phyloP scores from a whole-genome alignment of 371 early-diverging fungal genomes.

The Mucor circinelloides region DNA sequence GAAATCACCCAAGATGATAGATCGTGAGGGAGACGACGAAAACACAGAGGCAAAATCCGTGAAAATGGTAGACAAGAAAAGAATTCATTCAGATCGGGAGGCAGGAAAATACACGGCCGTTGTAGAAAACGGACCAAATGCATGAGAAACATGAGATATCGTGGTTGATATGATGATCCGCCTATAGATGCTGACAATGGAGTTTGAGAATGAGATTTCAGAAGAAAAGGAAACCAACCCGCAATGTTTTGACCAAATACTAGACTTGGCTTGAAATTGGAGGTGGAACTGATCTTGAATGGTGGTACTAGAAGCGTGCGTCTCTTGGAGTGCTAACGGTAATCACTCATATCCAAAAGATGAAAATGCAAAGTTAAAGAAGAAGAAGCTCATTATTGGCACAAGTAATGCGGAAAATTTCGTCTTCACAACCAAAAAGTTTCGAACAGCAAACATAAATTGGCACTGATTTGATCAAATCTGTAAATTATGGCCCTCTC shows the following conservation, averaged over 20 bases:
- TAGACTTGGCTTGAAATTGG: too few species aligned
- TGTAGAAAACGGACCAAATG: constrained; percentile 3
- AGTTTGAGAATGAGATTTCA: not conserved
- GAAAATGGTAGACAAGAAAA: not conserved
- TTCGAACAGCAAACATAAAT: too few species aligned
- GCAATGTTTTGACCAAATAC: constrained; percentile 10
- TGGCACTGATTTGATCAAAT: too few species aligned
- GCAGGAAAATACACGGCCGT: constrained; percentile 8
- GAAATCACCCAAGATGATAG: constrained; percentile 15
- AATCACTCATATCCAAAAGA: too few species aligned
- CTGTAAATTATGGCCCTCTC: too few species aligned
- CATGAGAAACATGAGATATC: constrained; percentile 12
- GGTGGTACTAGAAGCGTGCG: too few species aligned
- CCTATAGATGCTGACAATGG: not conserved
- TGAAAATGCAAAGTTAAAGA: too few species aligned
- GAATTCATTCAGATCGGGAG: not conserved
- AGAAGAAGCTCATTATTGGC: too few species aligned
- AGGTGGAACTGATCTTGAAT: too few species aligned
- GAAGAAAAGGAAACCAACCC: constrained; percentile 9
- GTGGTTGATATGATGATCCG: not conserved
- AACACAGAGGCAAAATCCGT: not conserved
- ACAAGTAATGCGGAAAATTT: too few species aligned
- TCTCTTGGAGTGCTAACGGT: too few species aligned
- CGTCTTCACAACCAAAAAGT: too few species aligned
- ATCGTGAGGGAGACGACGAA: not conserved